These are phyloP conservation scores for Quercus bicolor DNA, from an alignment of 306 rosid species.

Conservation along the genomic window DNA sequence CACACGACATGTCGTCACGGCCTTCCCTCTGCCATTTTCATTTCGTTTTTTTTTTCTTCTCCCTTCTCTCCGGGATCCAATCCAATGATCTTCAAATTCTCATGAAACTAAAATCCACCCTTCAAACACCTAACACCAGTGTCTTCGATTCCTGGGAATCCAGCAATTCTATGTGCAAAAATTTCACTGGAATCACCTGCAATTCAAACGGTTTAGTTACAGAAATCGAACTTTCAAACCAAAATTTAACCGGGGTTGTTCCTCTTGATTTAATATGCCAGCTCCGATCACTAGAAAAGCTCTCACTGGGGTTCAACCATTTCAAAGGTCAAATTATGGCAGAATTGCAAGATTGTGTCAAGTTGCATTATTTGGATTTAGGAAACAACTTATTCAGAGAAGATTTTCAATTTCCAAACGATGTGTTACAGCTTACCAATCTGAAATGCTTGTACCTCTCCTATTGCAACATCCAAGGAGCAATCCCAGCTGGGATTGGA, in stretches of 20 bases:
- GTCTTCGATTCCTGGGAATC: slow-evolving; percentile 44
- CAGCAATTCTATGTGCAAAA: slow-evolving; percentile 21
- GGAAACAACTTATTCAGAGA: slow-evolving; percentile 60
- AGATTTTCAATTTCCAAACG: slow-evolving; percentile 46
- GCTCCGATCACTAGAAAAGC: slow-evolving; percentile 50
- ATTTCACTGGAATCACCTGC: slow-evolving; percentile 61
- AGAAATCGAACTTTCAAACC: slow-evolving; percentile 53
- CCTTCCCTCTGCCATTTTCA: neutral
- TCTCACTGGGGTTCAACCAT: slow-evolving; percentile 55
- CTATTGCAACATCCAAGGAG: slow-evolving; percentile 56
- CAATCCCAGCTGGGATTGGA: slow-evolving; percentile 64
- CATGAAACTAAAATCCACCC: slow-evolving; percentile 42
- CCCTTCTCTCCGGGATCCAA: slow-evolving; percentile 19
- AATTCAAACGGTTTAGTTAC: slow-evolving; percentile 25
- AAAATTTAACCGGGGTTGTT: slow-evolving; percentile 44
- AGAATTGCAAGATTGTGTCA: slow-evolving; percentile 58
- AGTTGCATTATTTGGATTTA: slow-evolving; percentile 55
- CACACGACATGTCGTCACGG: slow-evolving; percentile 36
- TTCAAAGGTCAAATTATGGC: slow-evolving; percentile 35
- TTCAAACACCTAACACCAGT: slow-evolving; percentile 16
- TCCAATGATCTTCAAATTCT: slow-evolving; percentile 53
- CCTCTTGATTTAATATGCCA: slow-evolving; percentile 63
- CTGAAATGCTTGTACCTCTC: slow-evolving; percentile 58
- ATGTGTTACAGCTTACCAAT: slow-evolving; percentile 39
- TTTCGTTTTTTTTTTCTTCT: slow-evolving; percentile 29